phyloP scores from a whole-genome alignment of 352 stramenopile species.

The Phytophthora ramorum region DNA sequence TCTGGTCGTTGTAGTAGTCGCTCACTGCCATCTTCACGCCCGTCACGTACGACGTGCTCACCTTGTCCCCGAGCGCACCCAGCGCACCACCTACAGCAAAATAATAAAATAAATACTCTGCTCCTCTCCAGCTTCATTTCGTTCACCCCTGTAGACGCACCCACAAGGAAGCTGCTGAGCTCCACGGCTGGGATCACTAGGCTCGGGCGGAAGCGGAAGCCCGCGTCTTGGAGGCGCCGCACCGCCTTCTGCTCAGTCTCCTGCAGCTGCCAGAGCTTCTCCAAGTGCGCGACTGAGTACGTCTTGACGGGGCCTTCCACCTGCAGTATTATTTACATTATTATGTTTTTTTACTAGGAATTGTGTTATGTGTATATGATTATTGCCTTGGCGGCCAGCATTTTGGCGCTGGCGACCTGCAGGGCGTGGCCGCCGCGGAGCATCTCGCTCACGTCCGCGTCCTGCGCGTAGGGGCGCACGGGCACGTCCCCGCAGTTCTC shows the following conservation, averaged over 20 bases:
- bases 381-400: conserved; percentile 57
- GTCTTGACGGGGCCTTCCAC: conserved; percentile 44
- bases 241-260: conserved; percentile 53
- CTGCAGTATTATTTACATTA: conserved; percentile 23
- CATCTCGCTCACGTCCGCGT: conserved; percentile 72
- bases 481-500: conserved; percentile 72
- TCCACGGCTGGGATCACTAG: conserved; percentile 58
- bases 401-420: conserved; percentile 56
- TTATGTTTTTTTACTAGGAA: background rate
- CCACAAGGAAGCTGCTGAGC: conserved; percentile 57
- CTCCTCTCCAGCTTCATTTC: background rate
- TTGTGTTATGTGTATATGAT: background rate
- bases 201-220: conserved; percentile 79
- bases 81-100: conserved; percentile 44
- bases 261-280: conserved; percentile 67
- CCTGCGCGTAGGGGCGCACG: conserved; percentile 35
- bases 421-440: conserved; percentile 70
- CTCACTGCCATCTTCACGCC: conserved; percentile 82
- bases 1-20: conserved; percentile 92
- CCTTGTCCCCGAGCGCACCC: conserved; percentile 58
- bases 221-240: conserved; percentile 54
- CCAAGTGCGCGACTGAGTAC: conserved; percentile 44
- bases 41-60: conserved; percentile 72
- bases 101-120: background rate
- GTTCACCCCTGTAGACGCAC: conserved; percentile 26